Evolutionary conservation across 345 rosid genomes (phyloP), one percentile per base, ranked within the genome.

Genomic region (Hirschfeldia incana): DNA sequence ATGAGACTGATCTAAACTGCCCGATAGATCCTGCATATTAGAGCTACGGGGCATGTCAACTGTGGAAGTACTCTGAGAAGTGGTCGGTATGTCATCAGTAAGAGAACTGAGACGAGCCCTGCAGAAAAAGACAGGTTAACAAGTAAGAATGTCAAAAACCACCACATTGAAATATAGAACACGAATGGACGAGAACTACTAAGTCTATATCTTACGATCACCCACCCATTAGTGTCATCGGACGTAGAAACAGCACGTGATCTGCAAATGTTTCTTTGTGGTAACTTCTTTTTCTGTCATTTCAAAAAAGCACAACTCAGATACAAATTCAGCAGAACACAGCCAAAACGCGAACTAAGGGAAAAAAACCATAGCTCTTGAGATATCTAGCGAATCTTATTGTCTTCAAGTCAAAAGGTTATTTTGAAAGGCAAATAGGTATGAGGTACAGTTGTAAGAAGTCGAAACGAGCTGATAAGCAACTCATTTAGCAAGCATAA

Each of bases 141-240:
- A 74, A 51, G 37, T 34, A 8, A 13, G 59, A 68, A 29, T 61
- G 46, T 9, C 59, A 51, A 73, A 33, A 60, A 26, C 63, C 2
- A 59, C 64, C 30, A 27, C 15, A 59, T 1, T 58, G 62, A 21
- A 42, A 58, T 72, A 59, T 32, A 42, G 29, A 78, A 72, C 12
- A 26, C 12, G 27, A 59, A 67, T 33, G 78, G 33, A 73, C 37
- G 44, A 73, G n/a, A 67, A 46, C 5, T 73, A 60, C 26, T 28
- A 36, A 15, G 42, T 15, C 36, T 21, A 60, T 34, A 11, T 61
- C 39, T 51, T 3, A 21, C 67, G 55, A 68, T 53, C 34, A 74
- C 83, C 28, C 61, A 79, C 83, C 83, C 83, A 79, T 51, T 79
- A 53, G 75, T 63, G 64, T 79, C 83, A 37, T 79, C 83, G 0